Conservation (phyloP, 2,329 filamentous ascomycete genomes). For the Cucurbitaria berberidis region DNA sequence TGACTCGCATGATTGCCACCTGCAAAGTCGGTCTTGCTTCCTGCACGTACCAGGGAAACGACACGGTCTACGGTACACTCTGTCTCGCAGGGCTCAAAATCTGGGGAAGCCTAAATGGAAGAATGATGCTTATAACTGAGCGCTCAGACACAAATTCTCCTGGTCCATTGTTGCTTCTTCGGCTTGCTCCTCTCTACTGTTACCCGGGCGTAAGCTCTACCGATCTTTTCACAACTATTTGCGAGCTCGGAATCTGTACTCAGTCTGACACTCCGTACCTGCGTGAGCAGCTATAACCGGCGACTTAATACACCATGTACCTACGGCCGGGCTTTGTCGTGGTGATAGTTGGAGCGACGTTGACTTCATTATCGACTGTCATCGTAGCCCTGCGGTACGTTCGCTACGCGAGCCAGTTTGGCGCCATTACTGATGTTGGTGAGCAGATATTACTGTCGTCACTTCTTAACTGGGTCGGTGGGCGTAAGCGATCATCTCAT, state of each 20-base stretch:
- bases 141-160: constrained; percentile 5
- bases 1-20: constrained; percentile 16
- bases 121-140: constrained; percentile 12
- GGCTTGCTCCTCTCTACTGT: constrained; percentile 7
- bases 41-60: constrained; percentile 19
- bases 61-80: constrained; percentile 17
- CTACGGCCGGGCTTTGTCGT: constrained; percentile 43
- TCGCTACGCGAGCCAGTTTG: not conserved
- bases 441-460: constrained; percentile 44
- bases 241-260: not conserved
- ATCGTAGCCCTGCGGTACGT: constrained; percentile 41
- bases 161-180: constrained; percentile 14
- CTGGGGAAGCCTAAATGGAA: constrained; percentile 25
- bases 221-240: not conserved
- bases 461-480: constrained; percentile 39
- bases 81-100: constrained; percentile 24
- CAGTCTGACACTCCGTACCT: not conserved
- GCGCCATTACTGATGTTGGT: constrained; percentile 9
- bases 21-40: constrained; percentile 12
- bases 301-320: constrained; percentile 26
- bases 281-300: not conserved
- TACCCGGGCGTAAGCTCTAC: constrained; percentile 4
- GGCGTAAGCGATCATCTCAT: constrained; percentile 45
- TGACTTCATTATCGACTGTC: constrained; percentile 45
- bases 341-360: constrained; percentile 41